phyloP scores from a whole-genome alignment of 805 yeast species.

The Metschnikowia koreensis region DNA sequence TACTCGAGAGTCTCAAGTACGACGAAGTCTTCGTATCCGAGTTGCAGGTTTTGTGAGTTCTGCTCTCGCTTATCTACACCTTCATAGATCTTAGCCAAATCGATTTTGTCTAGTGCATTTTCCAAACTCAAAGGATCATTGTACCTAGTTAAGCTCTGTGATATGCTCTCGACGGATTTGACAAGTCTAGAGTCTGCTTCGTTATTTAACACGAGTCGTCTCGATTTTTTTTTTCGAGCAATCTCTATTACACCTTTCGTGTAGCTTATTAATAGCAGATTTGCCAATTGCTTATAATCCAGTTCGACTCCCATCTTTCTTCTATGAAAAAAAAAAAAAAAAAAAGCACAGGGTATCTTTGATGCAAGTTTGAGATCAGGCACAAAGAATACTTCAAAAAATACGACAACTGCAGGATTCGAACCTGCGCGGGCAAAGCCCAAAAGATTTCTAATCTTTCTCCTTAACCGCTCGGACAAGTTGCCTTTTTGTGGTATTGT shows the following conservation, averaged over 20 bases:
- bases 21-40: constrained; percentile 35
- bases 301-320: constrained; percentile 10
- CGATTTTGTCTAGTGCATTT: constrained; percentile 59
- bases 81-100: constrained; percentile 54
- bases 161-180: constrained; percentile 1
- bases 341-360: too few relatives aligned
- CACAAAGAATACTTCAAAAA: too few relatives aligned
- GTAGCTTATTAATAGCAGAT: constrained; percentile 9
- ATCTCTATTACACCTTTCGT: constrained; percentile 6
- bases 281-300: constrained; percentile 13
- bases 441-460: constrained; percentile 73
- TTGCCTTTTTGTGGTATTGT: constrained; percentile 44
- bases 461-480: constrained; percentile 79
- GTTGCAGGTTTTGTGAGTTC: background rate
- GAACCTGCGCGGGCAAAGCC: constrained; percentile 81
- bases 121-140: constrained; percentile 30
- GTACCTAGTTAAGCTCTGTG: constrained; percentile 11
- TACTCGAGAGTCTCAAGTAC: constrained; percentile 34
- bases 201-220: background rate
- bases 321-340: background rate
- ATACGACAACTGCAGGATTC: constrained; percentile 71
- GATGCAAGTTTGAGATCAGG: too few relatives aligned
- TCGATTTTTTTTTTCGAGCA: constrained; percentile 2
- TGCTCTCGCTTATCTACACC: constrained; percentile 55
- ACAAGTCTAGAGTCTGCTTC: constrained; percentile 3